These are phyloP conservation scores for Beverwykella pulmonaria DNA, from an alignment of 495 filamentous ascomycete species.

Conservation along the genomic window DNA sequence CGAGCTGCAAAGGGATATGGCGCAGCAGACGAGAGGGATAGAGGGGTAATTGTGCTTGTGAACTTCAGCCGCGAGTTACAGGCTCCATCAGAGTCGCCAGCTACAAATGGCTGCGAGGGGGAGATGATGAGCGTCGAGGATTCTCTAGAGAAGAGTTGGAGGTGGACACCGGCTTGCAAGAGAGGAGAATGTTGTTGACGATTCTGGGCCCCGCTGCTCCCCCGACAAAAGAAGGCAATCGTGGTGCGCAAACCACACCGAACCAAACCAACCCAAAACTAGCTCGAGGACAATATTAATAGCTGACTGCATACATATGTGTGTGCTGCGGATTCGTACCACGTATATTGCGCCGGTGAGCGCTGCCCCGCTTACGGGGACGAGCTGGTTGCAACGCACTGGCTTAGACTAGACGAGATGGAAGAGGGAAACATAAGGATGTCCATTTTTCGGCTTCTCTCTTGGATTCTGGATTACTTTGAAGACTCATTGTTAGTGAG, in stretches of 20 bases:
- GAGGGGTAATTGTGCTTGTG: slow-evolving; percentile 27
- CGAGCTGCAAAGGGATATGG: slow-evolving; percentile 14
- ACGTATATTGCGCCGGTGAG: background rate
- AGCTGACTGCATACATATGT: slow-evolving; percentile 3
- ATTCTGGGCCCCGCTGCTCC: background rate
- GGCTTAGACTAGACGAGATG: background rate
- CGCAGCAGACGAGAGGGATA: slow-evolving; percentile 10
- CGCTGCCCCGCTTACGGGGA: background rate
- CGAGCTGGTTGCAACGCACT: too few species aligned
- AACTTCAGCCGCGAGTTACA: slow-evolving; percentile 19
- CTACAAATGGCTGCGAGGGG: background rate
- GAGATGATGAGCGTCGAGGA: background rate
- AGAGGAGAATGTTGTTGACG: slow-evolving; percentile 7
- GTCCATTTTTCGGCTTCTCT: too few species aligned
- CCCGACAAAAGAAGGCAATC: slow-evolving; percentile 3
- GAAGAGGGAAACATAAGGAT: background rate
- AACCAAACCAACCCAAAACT: background rate
- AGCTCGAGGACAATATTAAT: background rate
- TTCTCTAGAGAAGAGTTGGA: background rate
- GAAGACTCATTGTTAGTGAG: too few species aligned
- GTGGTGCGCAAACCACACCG: slow-evolving; percentile 3
- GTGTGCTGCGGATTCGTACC: background rate
- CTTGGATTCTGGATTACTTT: too few species aligned
- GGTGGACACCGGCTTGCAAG: slow-evolving; percentile 8
- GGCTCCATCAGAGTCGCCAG: background rate